These are phyloP conservation scores for Picea glauca DNA, from an alignment of 75 land plant species.

Conservation along the genomic window DNA sequence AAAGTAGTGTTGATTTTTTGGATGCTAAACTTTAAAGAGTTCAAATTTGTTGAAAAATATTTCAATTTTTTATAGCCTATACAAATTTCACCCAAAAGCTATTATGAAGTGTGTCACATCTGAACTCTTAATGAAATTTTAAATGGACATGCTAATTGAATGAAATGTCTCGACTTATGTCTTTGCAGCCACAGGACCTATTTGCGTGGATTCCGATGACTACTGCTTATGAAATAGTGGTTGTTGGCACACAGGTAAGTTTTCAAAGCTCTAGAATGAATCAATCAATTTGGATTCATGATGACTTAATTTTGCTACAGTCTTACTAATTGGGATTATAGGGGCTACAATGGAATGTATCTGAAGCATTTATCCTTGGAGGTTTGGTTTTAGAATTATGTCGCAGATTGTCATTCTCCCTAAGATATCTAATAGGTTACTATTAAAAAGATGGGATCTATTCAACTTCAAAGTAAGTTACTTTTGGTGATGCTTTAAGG, in stretches of 20 bases:
- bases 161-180: neutral
- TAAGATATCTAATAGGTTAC: neutral
- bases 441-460: neutral
- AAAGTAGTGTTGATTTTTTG: neutral
- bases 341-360: neutral
- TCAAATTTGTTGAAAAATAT: neutral
- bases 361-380: neutral
- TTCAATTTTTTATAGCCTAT: neutral
- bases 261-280: neutral
- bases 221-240: conserved; percentile 28
- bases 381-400: neutral
- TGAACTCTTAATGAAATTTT: neutral
- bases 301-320: neutral
- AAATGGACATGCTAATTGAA: neutral
- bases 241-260: conserved; percentile 40
- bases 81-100: neutral
- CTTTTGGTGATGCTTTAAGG: neutral
- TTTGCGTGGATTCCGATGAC: conserved; percentile 45
- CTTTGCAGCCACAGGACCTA: conserved; percentile 28
- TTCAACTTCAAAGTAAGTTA: neutral
- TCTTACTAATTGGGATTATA: neutral
- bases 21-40: too few species aligned
- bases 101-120: neutral
- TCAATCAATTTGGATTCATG: neutral
- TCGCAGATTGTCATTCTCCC: neutral